These are phyloP conservation scores for Rhodotorula babjevae DNA, from an alignment of 768 basidiomycete genomes.

Conservation along the genomic window DNA sequence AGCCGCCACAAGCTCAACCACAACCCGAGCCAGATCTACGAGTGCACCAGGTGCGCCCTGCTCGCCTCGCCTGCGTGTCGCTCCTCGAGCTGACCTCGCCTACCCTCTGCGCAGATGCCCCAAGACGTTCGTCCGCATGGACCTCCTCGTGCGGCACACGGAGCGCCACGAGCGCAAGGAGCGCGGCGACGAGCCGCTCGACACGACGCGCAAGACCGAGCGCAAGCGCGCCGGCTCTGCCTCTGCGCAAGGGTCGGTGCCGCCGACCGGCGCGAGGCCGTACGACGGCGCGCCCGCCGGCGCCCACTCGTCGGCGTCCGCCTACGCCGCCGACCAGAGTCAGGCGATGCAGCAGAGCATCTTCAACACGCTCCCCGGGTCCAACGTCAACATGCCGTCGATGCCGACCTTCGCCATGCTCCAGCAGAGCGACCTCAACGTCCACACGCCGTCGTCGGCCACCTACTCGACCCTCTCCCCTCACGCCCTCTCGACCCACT, in stretches of 20 bases:
- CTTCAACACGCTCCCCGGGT: constrained; percentile 5
- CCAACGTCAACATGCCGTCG: not conserved
- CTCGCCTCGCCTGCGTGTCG: not conserved
- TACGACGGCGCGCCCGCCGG: constrained; percentile 11
- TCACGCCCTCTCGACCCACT: constrained; percentile 28
- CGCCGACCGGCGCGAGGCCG: constrained; percentile 3
- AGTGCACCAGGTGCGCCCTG: constrained; percentile 15
- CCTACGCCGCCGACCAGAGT: constrained; percentile 12
- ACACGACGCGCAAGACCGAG: constrained; percentile 4
- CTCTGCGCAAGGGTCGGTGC: not conserved
- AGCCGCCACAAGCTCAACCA: constrained; percentile 38
- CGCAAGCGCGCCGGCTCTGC: not conserved
- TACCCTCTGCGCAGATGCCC: constrained; percentile 14
- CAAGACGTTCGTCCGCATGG: constrained; percentile 35
- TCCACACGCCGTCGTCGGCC: constrained; percentile 20
- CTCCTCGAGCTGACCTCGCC: no score
- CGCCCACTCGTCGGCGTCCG: not conserved
- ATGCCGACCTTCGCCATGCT: constrained; percentile 13
- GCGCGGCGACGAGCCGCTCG: constrained; percentile 24
- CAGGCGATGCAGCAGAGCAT: constrained; percentile 20
- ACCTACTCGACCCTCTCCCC: constrained; percentile 30
- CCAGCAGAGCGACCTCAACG: constrained; percentile 14
- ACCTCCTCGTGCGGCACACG: constrained; percentile 40
- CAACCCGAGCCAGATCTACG: constrained; percentile 26
- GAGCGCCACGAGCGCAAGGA: constrained; percentile 41